phyloP scores from a whole-genome alignment of 108 stramenopile genomes.

The Nannochloropsis gaditana region DNA sequence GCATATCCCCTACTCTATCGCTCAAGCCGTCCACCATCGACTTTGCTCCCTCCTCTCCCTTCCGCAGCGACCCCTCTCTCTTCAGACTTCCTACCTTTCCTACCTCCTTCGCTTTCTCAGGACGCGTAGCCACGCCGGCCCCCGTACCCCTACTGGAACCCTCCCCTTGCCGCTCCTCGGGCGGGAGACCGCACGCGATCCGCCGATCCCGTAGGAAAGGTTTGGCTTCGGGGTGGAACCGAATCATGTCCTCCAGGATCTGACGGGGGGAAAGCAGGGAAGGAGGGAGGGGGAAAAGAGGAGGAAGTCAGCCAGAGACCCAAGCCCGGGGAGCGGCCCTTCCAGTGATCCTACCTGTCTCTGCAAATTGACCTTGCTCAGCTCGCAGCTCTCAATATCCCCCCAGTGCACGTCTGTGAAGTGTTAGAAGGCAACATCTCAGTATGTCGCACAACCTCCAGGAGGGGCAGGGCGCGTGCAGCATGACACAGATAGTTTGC shows the following conservation, averaged over 20 bases:
- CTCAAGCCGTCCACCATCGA: not conserved
- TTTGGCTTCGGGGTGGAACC: conserved; percentile 46
- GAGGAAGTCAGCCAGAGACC: not conserved
- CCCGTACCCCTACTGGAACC: not conserved
- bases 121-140: not conserved
- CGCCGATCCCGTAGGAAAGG: not conserved
- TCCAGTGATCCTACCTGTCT: not conserved
- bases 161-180: not conserved
- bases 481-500: no score
- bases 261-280: not conserved
- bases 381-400: conserved; percentile 46
- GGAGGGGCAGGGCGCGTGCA: no score
- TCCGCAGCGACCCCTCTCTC: not conserved
- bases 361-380: conserved; percentile 45
- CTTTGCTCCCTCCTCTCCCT: not conserved
- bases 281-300: not conserved
- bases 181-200: not conserved
- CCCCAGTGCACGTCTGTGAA: conserved; percentile 33
- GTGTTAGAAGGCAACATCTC: not conserved
- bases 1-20: not conserved
- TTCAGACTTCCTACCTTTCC: not conserved
- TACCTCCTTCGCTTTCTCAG: not conserved
- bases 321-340: not conserved
- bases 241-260: conserved; percentile 40
- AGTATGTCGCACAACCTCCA: no score